These are phyloP conservation scores for Rhodosporidiobolus sp. DNA, from an alignment of 768 basidiomycete genomes.

Conservation along the genomic window DNA sequence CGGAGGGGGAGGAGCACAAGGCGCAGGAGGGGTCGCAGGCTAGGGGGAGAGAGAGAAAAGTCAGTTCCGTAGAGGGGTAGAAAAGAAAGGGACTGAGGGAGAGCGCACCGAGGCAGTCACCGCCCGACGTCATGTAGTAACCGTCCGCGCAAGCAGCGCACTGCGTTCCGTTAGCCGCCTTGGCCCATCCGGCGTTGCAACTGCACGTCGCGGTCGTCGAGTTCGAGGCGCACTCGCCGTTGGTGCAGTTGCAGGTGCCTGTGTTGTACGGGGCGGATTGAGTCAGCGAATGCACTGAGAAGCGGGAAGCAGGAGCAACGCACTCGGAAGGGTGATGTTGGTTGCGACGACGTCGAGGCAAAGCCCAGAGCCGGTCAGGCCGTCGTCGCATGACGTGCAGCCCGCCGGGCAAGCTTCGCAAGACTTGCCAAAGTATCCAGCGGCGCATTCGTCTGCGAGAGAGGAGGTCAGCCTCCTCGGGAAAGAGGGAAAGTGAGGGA, in stretches of 20 bases:
- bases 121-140: constrained; percentile 67
- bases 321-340: constrained; percentile 49
- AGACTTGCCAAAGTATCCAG: constrained; percentile 69
- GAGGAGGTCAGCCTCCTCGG: background rate
- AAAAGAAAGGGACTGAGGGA: background rate
- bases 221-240: constrained; percentile 63
- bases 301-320: background rate
- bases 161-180: constrained; percentile 60
- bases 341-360: constrained; percentile 59
- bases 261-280: too few relatives aligned
- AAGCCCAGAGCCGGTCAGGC: constrained; percentile 69
- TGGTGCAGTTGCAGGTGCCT: constrained; percentile 73
- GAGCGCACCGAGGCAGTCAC: constrained; percentile 68
- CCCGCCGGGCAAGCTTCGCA: constrained; percentile 68
- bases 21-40: constrained; percentile 73
- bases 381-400: constrained; percentile 72
- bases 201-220: constrained; percentile 62
- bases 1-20: constrained; percentile 60
- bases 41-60: constrained; percentile 41
- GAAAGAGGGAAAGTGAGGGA: background rate
- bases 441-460: constrained; percentile 60
- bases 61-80: background rate
- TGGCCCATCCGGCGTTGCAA: constrained; percentile 74
- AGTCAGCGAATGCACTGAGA: background rate
- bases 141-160: constrained; percentile 72